Evolutionary conservation across 768 basidiomycete species (phyloP), one percentile per base, ranked within the genome.

Genomic region (Lepiota subincarnata): DNA sequence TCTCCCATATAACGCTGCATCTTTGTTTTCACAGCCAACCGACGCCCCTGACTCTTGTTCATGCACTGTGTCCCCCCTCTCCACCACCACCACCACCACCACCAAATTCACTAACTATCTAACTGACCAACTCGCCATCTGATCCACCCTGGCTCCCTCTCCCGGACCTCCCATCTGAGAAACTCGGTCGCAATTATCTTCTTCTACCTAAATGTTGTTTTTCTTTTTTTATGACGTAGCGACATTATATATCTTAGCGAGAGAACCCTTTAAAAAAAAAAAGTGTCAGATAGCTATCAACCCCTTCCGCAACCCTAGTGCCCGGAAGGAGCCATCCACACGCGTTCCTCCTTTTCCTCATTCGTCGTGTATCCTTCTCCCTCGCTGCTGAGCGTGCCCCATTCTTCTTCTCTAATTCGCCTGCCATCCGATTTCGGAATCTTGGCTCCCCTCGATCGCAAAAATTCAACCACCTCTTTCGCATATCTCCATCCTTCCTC

Each of bases 381-480:
- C 46, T 85, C 84, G 59, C 84, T 87, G 56, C 78, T 81, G 60
- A 81, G 67, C 31, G 75, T 82, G 34, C 81, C 87, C 92, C 92
- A 94, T 34, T 84, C 85, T n/a, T 84, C 85, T n/a, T 75, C 84
- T 53, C 72, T 71, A 53, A 74, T 62, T 42, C 71, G 70, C 42
- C 81, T 74, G 22, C 73, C 66, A 20, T 74, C 74, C 50, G 72
- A 58, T n/a, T 66, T 68, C 28, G 78, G 77, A 60, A 94, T 79
- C 68, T 80, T 85, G 41, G 89, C 93, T 0, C 93, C 93, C 57
- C 80, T 73, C 50, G 68, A 68, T 65, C 77, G 78, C 69, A 96
- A 69, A 66, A 87, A 95, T 39, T 66, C 63, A 13, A 92, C 70
- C 0, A 95, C 86, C 69, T 96, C 93, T 37, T 70, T 70, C 37